Evolutionary conservation across 179 eudicot species (phyloP).

Genomic region (Beta lomatogona): DNA sequence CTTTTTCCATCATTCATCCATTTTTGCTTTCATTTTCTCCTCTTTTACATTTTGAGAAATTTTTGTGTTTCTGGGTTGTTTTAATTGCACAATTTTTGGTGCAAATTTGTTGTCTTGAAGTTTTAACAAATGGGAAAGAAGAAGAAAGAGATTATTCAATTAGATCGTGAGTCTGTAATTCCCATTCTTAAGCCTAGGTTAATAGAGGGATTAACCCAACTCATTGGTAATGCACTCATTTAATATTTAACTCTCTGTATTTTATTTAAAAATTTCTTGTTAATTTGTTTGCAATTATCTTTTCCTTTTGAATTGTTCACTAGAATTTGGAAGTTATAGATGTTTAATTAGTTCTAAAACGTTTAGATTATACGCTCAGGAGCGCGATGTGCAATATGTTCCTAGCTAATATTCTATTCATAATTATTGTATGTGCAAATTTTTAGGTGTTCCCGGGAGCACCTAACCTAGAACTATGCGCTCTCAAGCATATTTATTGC

Average conservation of each 20-base stretch:
- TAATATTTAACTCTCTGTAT: neutral
- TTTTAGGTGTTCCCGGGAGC: too few relatives aligned
- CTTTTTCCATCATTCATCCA: neutral
- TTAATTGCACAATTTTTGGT: neutral
- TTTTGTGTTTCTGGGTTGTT: neutral
- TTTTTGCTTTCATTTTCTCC: neutral
- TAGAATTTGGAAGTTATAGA: too few relatives aligned
- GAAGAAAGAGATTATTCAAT: slow-evolving; percentile 33
- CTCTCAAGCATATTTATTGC: too few relatives aligned
- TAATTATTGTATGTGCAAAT: too few relatives aligned
- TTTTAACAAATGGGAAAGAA: slow-evolving; percentile 31
- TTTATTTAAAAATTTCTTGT: neutral
- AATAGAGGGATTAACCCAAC: slow-evolving; percentile 19
- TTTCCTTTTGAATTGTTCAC: neutral
- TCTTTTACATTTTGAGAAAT: neutral
- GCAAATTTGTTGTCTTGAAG: neutral
- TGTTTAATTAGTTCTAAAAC: too few relatives aligned
- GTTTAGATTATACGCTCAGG: too few relatives aligned
- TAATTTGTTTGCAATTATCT: neutral
- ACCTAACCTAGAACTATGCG: too few relatives aligned
- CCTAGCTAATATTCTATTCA: too few relatives aligned
- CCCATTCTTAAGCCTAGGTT: slow-evolving; percentile 31
- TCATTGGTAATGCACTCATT: slow-evolving; percentile 24
- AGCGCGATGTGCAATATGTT: too few relatives aligned
- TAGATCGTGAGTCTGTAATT: slow-evolving; percentile 39